Evolutionary conservation across 2,329 filamentous ascomycete genomes (phyloP).

Genomic region (Trichoderma aggressivum): DNA sequence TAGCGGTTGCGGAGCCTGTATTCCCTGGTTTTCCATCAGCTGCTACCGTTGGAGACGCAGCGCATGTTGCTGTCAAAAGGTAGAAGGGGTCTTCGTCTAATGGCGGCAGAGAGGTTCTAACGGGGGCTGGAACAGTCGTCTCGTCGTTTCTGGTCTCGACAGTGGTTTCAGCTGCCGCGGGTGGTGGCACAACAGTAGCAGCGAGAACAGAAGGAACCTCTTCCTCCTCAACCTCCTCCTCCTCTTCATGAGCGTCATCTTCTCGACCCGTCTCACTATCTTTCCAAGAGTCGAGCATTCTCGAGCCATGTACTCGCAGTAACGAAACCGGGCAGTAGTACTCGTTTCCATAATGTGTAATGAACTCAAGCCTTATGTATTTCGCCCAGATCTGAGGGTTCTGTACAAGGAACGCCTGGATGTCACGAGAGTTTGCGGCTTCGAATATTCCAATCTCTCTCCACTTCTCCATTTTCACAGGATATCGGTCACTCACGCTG

Average conservation of each 20-base stretch:
- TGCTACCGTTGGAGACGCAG: neutral
- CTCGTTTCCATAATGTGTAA: conserved; percentile 92
- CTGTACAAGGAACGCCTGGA: conserved; percentile 91
- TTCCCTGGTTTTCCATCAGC: neutral
- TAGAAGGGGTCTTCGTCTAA: neutral
- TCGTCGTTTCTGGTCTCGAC: neutral
- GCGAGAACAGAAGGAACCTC: neutral
- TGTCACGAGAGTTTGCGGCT: conserved; percentile 85
- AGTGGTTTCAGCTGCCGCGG: neutral
- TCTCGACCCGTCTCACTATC: conserved; percentile 69
- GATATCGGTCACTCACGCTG: conserved; percentile 91
- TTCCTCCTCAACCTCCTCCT: conserved; percentile 24
- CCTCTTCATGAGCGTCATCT: conserved; percentile 51
- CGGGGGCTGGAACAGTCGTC: neutral
- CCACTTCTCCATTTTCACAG: conserved; percentile 90
- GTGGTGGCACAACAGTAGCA: neutral
- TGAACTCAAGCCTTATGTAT: conserved; percentile 86
- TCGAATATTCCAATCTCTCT: conserved; percentile 83
- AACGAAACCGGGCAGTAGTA: conserved; percentile 94
- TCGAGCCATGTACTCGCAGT: conserved; percentile 88
- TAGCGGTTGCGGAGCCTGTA: neutral
- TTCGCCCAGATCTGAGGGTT: conserved; percentile 95
- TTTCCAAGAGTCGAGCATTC: conserved; percentile 91
- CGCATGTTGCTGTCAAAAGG: conserved; percentile 12
- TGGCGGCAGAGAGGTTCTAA: neutral